These are phyloP conservation scores for Termitomyces sp. DNA, from an alignment of 768 basidiomycete genomes.

Conservation along the genomic window DNA sequence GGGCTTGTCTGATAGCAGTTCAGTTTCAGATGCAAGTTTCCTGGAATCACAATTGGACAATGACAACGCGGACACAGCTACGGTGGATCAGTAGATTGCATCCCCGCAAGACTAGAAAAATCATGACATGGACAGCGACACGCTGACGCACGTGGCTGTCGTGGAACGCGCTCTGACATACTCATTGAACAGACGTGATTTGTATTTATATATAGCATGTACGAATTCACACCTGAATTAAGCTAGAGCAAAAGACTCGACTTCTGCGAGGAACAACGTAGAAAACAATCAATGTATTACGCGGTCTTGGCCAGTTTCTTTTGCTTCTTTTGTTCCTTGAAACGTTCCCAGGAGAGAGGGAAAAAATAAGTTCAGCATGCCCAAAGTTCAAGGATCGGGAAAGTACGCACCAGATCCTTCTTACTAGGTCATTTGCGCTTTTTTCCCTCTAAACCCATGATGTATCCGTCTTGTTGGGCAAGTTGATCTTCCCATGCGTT, in stretches of 20 bases:
- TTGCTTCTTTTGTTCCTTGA: constrained; percentile 72
- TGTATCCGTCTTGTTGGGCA: constrained; percentile 35
- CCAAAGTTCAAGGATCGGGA: background rate
- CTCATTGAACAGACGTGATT: background rate
- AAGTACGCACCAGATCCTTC: constrained; percentile 69
- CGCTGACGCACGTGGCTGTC: no score
- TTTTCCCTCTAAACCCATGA: constrained; percentile 43
- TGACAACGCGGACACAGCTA: no score
- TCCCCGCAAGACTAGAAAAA: no score
- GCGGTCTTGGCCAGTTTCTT: constrained; percentile 89
- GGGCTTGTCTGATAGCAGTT: no score
- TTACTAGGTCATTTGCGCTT: constrained; percentile 77
- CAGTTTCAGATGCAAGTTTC: no score
- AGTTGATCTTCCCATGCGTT: constrained; percentile 73
- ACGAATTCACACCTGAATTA: background rate
- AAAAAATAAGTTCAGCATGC: constrained; percentile 10
- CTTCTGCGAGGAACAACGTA: background rate
- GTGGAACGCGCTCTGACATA: no score
- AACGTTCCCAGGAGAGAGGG: constrained; percentile 69
- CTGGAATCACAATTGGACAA: no score
- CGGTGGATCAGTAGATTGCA: no score
- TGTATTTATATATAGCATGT: background rate
- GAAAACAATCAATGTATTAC: constrained; percentile 18
- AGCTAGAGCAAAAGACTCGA: background rate
- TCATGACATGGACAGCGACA: no score